These are phyloP conservation scores for Vitis hybrid DNA, from an alignment of 177 flowering plant species.

Conservation along the genomic window DNA sequence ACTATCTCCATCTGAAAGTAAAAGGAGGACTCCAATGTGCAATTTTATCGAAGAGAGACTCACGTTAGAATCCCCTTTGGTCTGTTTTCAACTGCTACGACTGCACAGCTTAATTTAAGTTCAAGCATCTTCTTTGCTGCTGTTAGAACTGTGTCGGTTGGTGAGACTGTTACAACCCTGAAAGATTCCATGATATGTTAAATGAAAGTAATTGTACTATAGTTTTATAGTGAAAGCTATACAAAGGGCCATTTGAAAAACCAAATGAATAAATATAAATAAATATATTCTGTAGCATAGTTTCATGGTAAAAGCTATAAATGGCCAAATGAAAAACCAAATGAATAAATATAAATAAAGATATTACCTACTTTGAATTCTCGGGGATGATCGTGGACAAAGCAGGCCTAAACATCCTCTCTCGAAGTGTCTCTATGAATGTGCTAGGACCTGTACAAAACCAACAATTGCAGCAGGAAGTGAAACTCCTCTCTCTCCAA, in stretches of 20 bases:
- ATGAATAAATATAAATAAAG: slow-evolving; percentile 22
- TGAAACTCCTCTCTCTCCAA: not conserved
- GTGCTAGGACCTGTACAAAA: slow-evolving; percentile 68
- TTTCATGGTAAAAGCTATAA: not conserved
- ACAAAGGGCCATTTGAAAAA: not conserved
- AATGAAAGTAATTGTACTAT: slow-evolving; percentile 4
- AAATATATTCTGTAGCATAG: slow-evolving; percentile 44
- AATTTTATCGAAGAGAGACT: slow-evolving; percentile 25
- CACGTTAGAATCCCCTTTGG: slow-evolving; percentile 93
- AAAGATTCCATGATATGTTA: slow-evolving; percentile 19
- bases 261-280: slow-evolving; percentile 11
- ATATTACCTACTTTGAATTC: slow-evolving; percentile 99
- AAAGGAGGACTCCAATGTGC: not conserved
- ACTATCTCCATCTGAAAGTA: not conserved
- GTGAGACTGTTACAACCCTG: slow-evolving; percentile 80
- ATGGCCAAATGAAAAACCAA: slow-evolving; percentile 4
- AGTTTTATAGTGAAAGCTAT: not conserved
- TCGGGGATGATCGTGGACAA: slow-evolving; percentile 84
- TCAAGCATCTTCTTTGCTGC: slow-evolving; percentile 92
- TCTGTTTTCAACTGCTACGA: slow-evolving; percentile 75
- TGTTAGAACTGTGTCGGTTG: slow-evolving; percentile 74
- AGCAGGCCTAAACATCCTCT: slow-evolving; percentile 84
- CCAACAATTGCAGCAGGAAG: slow-evolving; percentile 8
- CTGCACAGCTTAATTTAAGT: slow-evolving; percentile 55
- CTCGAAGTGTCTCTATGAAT: slow-evolving; percentile 85